Base-by-base conservation (phyloP, 345 rosid species). In the Cardiospermum halicacabum region DNA sequence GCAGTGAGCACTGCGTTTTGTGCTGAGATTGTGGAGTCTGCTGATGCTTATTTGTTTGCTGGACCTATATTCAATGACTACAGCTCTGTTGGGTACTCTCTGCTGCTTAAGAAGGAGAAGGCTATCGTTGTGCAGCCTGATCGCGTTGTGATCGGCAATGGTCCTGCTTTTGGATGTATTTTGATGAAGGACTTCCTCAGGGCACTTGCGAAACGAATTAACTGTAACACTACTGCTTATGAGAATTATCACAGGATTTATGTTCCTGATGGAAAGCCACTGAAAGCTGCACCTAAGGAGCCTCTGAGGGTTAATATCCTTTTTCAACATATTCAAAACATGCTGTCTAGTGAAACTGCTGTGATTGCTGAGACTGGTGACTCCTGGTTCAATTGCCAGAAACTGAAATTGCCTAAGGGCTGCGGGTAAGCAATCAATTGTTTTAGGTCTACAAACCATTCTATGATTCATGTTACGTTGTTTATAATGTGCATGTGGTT, bases 331-430 rank as follows among this genome's bases (percentile, higher is more conserved):
- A 75, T 89, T 56, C 96, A 89, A 74, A 83, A 82, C 24, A 68
- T 86, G 86, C 74, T 89, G 26, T 89, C 96, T 45, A 3, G 88
- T 69, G 84, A 79, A 45, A 78, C 88, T 53, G 90, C 92, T 50
- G 84, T 89, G 67, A 86, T 89, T 74, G 89, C 96, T 45, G 96
- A 89, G 71, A 89, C 96, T 1, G 96, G 92, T 39, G 96, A 89
- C 77, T 89, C 96, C 13, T 89, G 96, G 96, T 86, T 89, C 62
- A 86, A 89, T 56, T 89, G 96, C 71, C 96, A 84, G 79, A 89
- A 89, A 80, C 85, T 88, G 48, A 86, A 79, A 77, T 47, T 88
- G 75, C 96, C 96, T 0, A 51, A 16, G 53, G 92, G 88, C 68
- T 89, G 96, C 54, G 92, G 96, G 96, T 89, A 56, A 71, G 85